Percentiles rank a stretch among this genome's conserved stretches.
Conservation (phyloP, 768 basidiomycete species). For the Leucocoprinus sp. region DNA sequence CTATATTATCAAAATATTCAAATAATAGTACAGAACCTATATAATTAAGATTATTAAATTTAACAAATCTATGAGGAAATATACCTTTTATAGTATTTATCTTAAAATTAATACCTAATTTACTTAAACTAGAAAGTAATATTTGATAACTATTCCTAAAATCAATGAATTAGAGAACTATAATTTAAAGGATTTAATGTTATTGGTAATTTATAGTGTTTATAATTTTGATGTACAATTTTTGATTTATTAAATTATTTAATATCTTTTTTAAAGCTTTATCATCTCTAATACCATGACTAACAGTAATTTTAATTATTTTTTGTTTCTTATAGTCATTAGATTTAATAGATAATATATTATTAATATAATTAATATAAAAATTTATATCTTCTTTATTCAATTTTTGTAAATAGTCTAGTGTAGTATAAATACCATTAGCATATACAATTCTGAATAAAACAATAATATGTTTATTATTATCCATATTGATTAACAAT, state of each 20-base stretch:
- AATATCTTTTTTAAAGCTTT: too few species aligned
- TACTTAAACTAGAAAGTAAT: constrained; percentile 11
- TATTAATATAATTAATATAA: too few species aligned
- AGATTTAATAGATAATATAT: too few species aligned
- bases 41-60: constrained; percentile 12
- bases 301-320: too few species aligned
- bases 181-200: constrained; percentile 3
- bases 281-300: too few species aligned
- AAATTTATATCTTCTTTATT: too few species aligned
- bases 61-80: constrained; percentile 11
- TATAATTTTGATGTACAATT: constrained; percentile 10
- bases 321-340: too few species aligned
- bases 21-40: constrained; percentile 7
- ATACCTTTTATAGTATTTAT: constrained; percentile 7
- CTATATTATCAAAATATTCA: constrained; percentile 12
- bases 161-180: constrained; percentile 3
- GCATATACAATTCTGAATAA: too few species aligned
- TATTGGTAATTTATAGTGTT: constrained; percentile 8
- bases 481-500: too few species aligned
- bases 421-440: too few species aligned
- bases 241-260: neutral
- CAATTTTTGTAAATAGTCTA: too few species aligned
- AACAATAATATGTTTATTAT: too few species aligned
- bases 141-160: constrained; percentile 15
- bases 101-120: constrained; percentile 10